Conservation (phyloP, 345 rosid genomes). For the Salix caprea region DNA sequence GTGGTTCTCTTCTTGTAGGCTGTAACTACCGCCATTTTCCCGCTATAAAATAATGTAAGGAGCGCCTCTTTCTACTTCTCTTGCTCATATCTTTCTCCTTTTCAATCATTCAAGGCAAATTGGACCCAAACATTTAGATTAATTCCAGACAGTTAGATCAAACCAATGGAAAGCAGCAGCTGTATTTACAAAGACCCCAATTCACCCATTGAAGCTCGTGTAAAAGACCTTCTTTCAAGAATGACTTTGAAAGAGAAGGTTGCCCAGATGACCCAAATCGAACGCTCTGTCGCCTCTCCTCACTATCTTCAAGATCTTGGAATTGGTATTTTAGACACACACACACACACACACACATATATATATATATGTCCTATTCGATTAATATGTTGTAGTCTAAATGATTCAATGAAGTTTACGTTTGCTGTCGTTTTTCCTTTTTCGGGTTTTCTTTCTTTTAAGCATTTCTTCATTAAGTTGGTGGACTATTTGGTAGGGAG, state of each 20-base stretch:
- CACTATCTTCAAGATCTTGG: constrained; percentile 39
- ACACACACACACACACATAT: no score
- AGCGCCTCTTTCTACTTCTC: no score
- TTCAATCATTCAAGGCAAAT: no score
- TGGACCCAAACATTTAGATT: not conserved
- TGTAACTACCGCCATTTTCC: no score
- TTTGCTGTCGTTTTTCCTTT: not conserved
- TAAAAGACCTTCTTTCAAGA: constrained; percentile 71
- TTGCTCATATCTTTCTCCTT: no score
- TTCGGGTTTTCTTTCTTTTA: not conserved
- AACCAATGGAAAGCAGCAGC: not conserved
- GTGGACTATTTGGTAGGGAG: constrained; percentile 50
- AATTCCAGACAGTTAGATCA: not conserved
- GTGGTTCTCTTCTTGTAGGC: no score
- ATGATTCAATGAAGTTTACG: not conserved
- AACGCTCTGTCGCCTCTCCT: constrained; percentile 52
- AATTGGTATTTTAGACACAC: constrained; percentile 37
- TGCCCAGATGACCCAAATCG: constrained; percentile 87
- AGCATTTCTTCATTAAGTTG: constrained; percentile 14
- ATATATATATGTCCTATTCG: no score
- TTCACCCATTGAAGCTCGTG: constrained; percentile 62
- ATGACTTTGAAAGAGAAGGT: constrained; percentile 75
- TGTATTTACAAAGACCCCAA: constrained; percentile 55
- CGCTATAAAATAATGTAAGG: no score
- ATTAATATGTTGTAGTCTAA: not conserved